A percentile compares a stretch with the other conserved stretches of the same genome.
phyloP scores from a whole-genome alignment of 2,329 filamentous ascomycete genomes.

The Thelonectria olida region DNA sequence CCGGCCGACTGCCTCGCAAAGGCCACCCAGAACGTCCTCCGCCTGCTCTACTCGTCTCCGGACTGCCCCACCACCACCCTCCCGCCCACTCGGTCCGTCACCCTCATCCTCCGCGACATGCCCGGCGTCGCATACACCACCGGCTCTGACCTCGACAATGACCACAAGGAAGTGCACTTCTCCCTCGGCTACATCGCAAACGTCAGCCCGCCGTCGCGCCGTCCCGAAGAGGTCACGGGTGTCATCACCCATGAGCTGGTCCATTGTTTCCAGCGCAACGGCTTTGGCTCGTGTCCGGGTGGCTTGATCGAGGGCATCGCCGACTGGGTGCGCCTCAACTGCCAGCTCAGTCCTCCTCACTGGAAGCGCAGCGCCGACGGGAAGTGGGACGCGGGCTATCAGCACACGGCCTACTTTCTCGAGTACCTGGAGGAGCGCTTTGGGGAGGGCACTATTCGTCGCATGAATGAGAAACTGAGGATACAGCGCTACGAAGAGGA shows the following conservation, averaged over 20 bases:
- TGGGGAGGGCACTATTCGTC: constrained; percentile 66
- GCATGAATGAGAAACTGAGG: constrained; percentile 74
- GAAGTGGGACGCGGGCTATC: constrained; percentile 89
- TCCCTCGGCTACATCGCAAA: constrained; percentile 76
- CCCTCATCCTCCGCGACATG: constrained; percentile 82
- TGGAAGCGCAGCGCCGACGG: constrained; percentile 72
- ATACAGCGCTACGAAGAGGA: constrained; percentile 71
- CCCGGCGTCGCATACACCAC: constrained; percentile 90
- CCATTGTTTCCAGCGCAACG: constrained; percentile 91
- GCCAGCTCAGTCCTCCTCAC: constrained; percentile 79
- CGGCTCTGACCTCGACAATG: constrained; percentile 78
- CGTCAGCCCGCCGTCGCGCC: constrained; percentile 53
- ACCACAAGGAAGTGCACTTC: constrained; percentile 95
- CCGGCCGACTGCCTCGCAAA: constrained; percentile 67
- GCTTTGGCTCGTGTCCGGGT: constrained; percentile 67
- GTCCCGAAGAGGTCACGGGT: constrained; percentile 74
- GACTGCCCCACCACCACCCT: constrained; percentile 50
- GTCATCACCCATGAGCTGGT: constrained; percentile 93
- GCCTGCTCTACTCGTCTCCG: constrained; percentile 72
- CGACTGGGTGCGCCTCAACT: constrained; percentile 87
- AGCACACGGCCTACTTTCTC: constrained; percentile 90
- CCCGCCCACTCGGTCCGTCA: constrained; percentile 83
- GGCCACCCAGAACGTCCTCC: constrained; percentile 74
- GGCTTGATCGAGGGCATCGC: constrained; percentile 92
- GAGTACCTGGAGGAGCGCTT: constrained; percentile 81